Percentiles rank a stretch among this genome's conserved stretches.
These are phyloP conservation scores for Trichosanthes truncata DNA, from an alignment of 306 rosid species.

Conservation along the genomic window DNA sequence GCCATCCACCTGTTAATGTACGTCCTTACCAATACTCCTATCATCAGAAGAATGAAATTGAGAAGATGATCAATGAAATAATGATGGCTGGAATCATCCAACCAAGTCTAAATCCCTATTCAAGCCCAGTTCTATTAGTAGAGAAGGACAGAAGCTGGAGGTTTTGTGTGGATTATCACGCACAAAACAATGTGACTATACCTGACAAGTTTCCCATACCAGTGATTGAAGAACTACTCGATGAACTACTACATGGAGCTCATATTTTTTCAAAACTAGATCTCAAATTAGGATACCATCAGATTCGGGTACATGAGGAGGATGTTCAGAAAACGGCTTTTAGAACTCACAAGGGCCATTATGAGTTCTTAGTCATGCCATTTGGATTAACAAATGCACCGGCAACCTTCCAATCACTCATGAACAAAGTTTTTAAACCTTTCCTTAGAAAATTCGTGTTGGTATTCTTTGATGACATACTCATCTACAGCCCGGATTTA, in stretches of 20 bases:
- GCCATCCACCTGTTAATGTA: rapidly evolving
- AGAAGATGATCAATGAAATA: no score
- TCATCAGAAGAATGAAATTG: not conserved
- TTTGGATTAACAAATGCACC: not conserved
- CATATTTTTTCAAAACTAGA: not conserved
- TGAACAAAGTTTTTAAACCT: not conserved
- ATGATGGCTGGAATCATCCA: rapidly evolving
- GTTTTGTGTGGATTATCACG: no score
- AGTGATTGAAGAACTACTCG: not conserved
- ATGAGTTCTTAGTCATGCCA: not conserved
- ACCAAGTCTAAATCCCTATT: not conserved
- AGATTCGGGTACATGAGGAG: rapidly evolving
- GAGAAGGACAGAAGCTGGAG: not conserved
- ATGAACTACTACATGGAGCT: not conserved
- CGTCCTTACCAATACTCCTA: not conserved
- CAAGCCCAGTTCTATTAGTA: not conserved
- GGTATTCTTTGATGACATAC: not conserved
- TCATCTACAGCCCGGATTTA: not conserved
- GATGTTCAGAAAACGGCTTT: not conserved
- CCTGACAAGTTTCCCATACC: no score
- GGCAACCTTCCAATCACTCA: not conserved
- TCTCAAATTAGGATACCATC: rapidly evolving
- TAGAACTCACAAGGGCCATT: not conserved
- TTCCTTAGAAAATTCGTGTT: not conserved
- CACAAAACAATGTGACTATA: no score